Conservation (phyloP, 495 filamentous ascomycete genomes). For the Hypoxylon subgilvum region DNA sequence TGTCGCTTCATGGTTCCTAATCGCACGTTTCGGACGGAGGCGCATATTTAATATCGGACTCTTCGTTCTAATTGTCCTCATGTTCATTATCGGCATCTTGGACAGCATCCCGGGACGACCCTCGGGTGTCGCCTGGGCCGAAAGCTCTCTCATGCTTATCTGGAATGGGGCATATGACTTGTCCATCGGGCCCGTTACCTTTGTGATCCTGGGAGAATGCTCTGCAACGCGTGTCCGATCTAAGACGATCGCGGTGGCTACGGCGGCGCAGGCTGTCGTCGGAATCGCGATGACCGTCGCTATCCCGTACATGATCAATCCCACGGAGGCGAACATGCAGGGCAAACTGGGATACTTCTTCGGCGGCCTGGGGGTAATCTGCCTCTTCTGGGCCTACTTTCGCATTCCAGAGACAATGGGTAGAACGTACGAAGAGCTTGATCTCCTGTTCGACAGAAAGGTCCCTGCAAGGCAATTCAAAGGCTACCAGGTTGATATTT, state of each 20-base stretch:
- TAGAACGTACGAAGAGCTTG: slow-evolving; percentile 65
- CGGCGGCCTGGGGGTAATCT: slow-evolving; percentile 58
- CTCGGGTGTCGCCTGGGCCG: slow-evolving; percentile 56
- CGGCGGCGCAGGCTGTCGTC: slow-evolving; percentile 63
- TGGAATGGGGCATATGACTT: slow-evolving; percentile 65
- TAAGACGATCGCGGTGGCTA: slow-evolving; percentile 67
- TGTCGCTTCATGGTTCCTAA: slow-evolving; percentile 60
- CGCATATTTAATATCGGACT: slow-evolving; percentile 61
- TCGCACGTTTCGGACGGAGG: slow-evolving; percentile 60
- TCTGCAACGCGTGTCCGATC: slow-evolving; percentile 63
- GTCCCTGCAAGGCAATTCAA: slow-evolving; percentile 61
- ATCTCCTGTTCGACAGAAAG: slow-evolving; percentile 56
- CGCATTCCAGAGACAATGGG: slow-evolving; percentile 66
- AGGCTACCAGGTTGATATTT: slow-evolving; percentile 43
- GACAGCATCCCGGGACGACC: slow-evolving; percentile 58
- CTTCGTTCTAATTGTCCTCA: slow-evolving; percentile 50
- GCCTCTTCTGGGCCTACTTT: slow-evolving; percentile 57
- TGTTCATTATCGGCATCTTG: slow-evolving; percentile 65
- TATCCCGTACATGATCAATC: slow-evolving; percentile 72
- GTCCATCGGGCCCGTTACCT: slow-evolving; percentile 66
- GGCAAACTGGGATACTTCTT: slow-evolving; percentile 75
- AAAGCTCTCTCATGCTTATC: slow-evolving; percentile 60
- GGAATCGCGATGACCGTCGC: slow-evolving; percentile 67
- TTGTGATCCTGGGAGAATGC: slow-evolving; percentile 66
- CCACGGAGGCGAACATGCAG: slow-evolving; percentile 65